A percentile compares a stretch with the other conserved stretches of the same genome.
Conservation (phyloP, 257 asterid species). For the Thymus quinquecostatus region DNA sequence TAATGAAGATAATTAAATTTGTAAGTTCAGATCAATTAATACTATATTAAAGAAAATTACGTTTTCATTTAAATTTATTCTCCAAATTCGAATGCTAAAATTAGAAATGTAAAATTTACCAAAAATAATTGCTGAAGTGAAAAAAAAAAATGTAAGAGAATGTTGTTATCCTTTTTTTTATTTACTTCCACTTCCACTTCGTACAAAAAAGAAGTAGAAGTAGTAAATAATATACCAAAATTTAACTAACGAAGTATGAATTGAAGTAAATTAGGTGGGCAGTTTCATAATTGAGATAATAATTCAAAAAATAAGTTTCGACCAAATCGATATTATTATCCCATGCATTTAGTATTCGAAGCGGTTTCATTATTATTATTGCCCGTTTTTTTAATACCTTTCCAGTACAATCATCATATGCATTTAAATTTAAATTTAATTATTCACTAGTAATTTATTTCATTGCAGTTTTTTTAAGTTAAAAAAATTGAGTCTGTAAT, state of each 20-base stretch:
- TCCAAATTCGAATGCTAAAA: background rate
- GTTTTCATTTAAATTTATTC: too few relatives aligned
- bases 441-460: too few relatives aligned
- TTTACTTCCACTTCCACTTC: too few relatives aligned
- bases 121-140: background rate
- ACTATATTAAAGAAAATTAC: too few relatives aligned
- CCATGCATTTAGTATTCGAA: slow-evolving; percentile 7
- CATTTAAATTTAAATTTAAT: too few relatives aligned
- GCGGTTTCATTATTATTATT: slow-evolving; percentile 20
- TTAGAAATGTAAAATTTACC: background rate
- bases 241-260: slow-evolving; percentile 4
- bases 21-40: too few relatives aligned
- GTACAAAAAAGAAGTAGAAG: too few relatives aligned
- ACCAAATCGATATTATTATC: background rate
- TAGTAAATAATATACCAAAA: background rate
- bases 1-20: too few relatives aligned
- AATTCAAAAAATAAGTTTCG: background rate
- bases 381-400: background rate
- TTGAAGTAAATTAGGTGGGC: slow-evolving; percentile 8
- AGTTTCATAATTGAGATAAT: slow-evolving; percentile 23
- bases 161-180: background rate
- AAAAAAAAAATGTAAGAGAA: background rate
- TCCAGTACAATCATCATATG: too few relatives aligned
- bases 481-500: too few relatives aligned
- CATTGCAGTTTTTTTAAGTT: too few relatives aligned